Evolutionary conservation across 2,329 filamentous ascomycete species (phyloP).

Genomic region (Xylaria sp.): DNA sequence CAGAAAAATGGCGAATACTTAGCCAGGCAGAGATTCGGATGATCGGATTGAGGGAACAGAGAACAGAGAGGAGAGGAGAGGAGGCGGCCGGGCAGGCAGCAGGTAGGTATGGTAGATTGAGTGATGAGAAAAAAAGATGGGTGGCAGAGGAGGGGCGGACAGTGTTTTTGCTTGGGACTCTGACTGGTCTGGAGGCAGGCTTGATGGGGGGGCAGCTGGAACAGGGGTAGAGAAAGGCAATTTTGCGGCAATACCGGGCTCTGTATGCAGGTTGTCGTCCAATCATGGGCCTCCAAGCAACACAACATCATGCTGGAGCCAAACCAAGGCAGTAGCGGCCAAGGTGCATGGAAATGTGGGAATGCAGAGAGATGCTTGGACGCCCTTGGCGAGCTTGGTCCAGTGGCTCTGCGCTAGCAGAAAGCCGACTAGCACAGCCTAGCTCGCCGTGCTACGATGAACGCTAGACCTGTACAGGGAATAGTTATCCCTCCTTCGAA

Average conservation of each 20-base stretch:
- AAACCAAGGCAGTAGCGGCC: slow-evolving; percentile 1
- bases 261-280: slow-evolving; percentile 19
- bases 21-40: background rate
- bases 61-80: background rate
- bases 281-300: slow-evolving; percentile 20
- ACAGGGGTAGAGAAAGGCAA: slow-evolving; percentile 34
- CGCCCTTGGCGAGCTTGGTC: slow-evolving; percentile 14
- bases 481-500: slow-evolving; percentile 19
- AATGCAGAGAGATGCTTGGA: slow-evolving; percentile 31
- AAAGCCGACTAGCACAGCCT: slow-evolving; percentile 25
- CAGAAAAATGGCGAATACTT: slow-evolving; percentile 1
- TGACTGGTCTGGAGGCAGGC: background rate
- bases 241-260: slow-evolving; percentile 40
- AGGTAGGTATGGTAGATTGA: slow-evolving; percentile 20
- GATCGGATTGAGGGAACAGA: background rate
- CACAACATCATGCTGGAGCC: slow-evolving; percentile 23
- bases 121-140: slow-evolving; percentile 19
- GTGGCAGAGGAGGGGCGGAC: slow-evolving; percentile 25
- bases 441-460: slow-evolving; percentile 5
- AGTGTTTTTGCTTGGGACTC: slow-evolving; percentile 15
- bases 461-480: slow-evolving; percentile 22
- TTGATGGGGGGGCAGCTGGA: slow-evolving; percentile 26
- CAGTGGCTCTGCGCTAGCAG: slow-evolving; percentile 18
- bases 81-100: slow-evolving; percentile 14
- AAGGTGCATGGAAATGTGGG: slow-evolving; percentile 17